phyloP scores from a whole-genome alignment of 139 green algal genomes.

The Auxenochlorella pyrenoidosa region DNA sequence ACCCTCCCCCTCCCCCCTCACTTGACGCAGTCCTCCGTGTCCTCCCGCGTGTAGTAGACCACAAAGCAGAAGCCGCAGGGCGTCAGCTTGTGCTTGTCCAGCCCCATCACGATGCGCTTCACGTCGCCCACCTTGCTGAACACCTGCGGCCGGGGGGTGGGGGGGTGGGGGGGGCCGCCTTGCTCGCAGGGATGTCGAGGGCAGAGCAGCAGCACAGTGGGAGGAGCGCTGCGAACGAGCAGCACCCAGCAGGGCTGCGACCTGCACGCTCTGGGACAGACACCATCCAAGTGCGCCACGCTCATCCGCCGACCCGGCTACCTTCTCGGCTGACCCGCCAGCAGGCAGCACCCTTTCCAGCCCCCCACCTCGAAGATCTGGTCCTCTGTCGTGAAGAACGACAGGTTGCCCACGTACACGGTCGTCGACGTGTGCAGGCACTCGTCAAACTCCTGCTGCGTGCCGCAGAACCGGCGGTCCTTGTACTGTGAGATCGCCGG shows the following conservation, averaged over 20 bases:
- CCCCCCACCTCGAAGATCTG: conserved; percentile 85
- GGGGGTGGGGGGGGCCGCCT: background rate
- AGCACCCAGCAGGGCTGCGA: too few species aligned
- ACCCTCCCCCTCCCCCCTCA: background rate
- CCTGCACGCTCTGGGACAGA: too few species aligned
- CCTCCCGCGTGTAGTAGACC: conserved; percentile 82
- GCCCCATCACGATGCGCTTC: conserved; percentile 94
- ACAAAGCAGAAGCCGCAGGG: conserved; percentile 99
- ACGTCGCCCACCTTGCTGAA: conserved; percentile 88
- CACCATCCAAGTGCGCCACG: too few species aligned
- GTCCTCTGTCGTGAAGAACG: conserved; percentile 98
- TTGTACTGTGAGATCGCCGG: conserved; percentile 67
- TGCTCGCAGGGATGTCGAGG: too few species aligned
- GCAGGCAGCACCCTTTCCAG: background rate
- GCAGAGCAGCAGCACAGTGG: too few species aligned
- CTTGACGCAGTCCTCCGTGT: conserved; percentile 84
- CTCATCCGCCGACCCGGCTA: too few species aligned
- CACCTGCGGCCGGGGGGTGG: conserved; percentile 38
- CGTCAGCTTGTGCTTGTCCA: conserved; percentile 92
- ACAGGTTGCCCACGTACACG: conserved; percentile 98
- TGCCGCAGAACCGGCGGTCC: conserved; percentile 84
- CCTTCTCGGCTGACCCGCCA: too few species aligned
- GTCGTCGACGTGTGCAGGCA: conserved; percentile 79
- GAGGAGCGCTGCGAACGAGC: background rate
- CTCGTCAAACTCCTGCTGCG: conserved; percentile 87